Conservation (phyloP, 371 early-diverging fungal genomes). For the Mortierella sp. region DNA sequence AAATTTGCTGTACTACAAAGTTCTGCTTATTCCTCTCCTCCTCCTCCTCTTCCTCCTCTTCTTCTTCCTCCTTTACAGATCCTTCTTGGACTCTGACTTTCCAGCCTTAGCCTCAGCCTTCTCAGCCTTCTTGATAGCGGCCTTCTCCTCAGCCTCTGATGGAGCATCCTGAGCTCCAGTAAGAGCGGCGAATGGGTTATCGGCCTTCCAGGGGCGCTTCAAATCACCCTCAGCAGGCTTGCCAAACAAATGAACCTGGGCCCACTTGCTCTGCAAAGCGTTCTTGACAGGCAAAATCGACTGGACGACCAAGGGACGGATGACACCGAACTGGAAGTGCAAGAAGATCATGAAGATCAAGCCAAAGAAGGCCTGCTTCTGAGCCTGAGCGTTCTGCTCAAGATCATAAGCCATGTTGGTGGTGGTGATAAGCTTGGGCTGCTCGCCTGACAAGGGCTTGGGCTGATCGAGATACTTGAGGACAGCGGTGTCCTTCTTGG, state of each 20-base stretch:
- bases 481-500: constrained; percentile 82
- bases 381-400: constrained; percentile 77
- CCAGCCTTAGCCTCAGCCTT: constrained; percentile 57
- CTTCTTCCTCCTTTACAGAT: constrained; percentile 54
- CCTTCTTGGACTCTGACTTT: constrained; percentile 62
- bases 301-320: constrained; percentile 93
- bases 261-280: constrained; percentile 76
- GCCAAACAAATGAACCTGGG: constrained; percentile 86
- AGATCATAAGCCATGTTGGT: constrained; percentile 88
- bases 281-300: constrained; percentile 86
- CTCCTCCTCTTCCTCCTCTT: too few species aligned
- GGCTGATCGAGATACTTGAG: constrained; percentile 73
- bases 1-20: background rate
- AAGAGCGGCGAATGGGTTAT: constrained; percentile 77
- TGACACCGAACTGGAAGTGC: constrained; percentile 91
- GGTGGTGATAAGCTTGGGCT: constrained; percentile 66
- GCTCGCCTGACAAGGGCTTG: constrained; percentile 60
- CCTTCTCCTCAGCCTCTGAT: constrained; percentile 58
- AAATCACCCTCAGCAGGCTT: constrained; percentile 85
- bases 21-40: background rate
- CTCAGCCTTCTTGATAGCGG: constrained; percentile 63
- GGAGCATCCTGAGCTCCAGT: constrained; percentile 59
- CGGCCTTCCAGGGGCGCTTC: constrained; percentile 87
- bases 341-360: constrained; percentile 81
- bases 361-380: constrained; percentile 78